These are phyloP conservation scores for Bonnemaisonia californica DNA, from an alignment of 31 red algal species.

Conservation along the genomic window DNA sequence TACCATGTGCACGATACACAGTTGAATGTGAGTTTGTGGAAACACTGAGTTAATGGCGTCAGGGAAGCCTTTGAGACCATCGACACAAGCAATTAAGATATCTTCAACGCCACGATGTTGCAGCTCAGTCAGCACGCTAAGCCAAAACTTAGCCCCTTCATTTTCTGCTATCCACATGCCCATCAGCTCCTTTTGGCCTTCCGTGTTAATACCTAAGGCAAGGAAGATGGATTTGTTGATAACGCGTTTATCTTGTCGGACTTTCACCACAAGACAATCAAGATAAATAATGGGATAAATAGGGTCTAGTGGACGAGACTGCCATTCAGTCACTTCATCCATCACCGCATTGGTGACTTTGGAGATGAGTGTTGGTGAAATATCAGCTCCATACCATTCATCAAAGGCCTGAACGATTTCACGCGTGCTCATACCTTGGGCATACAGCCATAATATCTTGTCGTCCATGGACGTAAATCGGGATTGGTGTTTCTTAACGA, in stretches of 20 bases:
- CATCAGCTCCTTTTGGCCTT: neutral
- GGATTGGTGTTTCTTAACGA: neutral
- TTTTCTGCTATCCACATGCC: constrained; percentile 4
- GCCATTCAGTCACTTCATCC: constrained; percentile 12
- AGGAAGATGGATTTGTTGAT: constrained; percentile 12
- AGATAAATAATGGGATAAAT: constrained; percentile 8
- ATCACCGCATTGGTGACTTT: constrained; percentile 7
- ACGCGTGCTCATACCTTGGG: constrained; percentile 5
- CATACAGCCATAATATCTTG: constrained; percentile 6
- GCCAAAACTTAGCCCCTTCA: constrained; percentile 29
- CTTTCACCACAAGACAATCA: constrained; percentile 8
- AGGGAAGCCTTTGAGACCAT: constrained; percentile 24
- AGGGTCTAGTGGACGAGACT: constrained; percentile 13
- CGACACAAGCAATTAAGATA: constrained; percentile 10
- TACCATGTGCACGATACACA: constrained; percentile 10
- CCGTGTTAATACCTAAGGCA: neutral
- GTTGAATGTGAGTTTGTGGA: constrained; percentile 2
- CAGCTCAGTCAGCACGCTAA: constrained; percentile 2
- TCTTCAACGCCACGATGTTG: constrained; percentile 16
- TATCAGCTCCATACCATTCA: constrained; percentile 1
- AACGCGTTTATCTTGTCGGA: neutral
- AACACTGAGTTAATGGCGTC: constrained; percentile 7
- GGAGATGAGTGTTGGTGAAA: constrained; percentile 5
- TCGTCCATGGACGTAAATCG: neutral
- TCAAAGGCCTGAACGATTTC: neutral